Percentiles rank a stretch among this genome's conserved stretches.
These are phyloP conservation scores for Salvia hispanica DNA, from an alignment of 257 asterid genomes.

Conservation along the genomic window DNA sequence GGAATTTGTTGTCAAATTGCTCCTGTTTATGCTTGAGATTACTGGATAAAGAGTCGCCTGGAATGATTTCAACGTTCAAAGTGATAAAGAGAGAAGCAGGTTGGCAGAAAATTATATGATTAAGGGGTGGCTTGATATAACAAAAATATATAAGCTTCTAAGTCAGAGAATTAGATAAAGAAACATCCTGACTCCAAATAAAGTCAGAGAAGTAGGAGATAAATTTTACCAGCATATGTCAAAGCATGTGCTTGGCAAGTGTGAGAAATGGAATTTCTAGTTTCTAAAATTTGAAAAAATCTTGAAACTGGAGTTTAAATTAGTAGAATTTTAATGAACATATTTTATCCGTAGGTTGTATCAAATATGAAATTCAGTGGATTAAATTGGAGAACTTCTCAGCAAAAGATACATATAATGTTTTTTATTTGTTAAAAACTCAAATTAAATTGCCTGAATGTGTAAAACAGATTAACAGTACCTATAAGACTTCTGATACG, in stretches of 20 bases:
- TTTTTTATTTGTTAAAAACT: too few relatives aligned
- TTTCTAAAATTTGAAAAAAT: neutral
- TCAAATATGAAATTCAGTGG: too few relatives aligned
- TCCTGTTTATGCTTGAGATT: conserved; percentile 68
- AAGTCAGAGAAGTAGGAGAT: neutral
- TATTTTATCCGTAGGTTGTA: neutral
- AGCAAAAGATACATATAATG: neutral
- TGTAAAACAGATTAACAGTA: conserved; percentile 30
- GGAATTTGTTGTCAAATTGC: conserved; percentile 73
- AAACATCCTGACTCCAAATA: too few relatives aligned
- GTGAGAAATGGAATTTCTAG: neutral
- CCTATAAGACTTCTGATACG: conserved; percentile 68
- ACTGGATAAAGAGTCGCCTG: conserved; percentile 69
- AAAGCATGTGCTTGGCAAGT: neutral
- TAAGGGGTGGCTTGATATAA: too few relatives aligned
- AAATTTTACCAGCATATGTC: neutral
- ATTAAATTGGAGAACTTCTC: too few relatives aligned
- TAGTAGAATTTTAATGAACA: neutral
- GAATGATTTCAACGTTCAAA: neutral
- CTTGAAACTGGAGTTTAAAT: neutral
- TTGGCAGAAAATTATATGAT: too few relatives aligned
- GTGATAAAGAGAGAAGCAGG: too few relatives aligned
- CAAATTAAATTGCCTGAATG: neutral
- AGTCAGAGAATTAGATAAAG: too few relatives aligned
- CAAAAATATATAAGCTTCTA: too few relatives aligned